Evolutionary conservation across 805 yeast genomes (phyloP).

Genomic region (Saturnispora sanitii): DNA sequence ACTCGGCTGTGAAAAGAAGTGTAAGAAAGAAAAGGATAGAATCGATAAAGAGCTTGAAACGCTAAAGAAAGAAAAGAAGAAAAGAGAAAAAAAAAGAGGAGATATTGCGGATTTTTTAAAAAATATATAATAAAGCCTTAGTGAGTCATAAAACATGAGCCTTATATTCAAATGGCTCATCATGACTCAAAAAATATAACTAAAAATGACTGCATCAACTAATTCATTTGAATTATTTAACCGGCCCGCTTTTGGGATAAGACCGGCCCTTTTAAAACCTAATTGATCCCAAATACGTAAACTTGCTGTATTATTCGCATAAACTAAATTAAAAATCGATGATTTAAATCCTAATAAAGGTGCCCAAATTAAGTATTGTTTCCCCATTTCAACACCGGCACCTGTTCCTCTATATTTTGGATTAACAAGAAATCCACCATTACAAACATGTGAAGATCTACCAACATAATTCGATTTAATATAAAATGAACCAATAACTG

Average conservation of each 20-base stretch:
- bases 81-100: too few species aligned
- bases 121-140: too few species aligned
- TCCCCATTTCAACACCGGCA: conserved; percentile 63
- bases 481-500: conserved; percentile 64
- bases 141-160: background rate
- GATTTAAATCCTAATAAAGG: conserved; percentile 71
- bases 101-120: too few species aligned
- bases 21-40: too few species aligned
- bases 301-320: conserved; percentile 71
- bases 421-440: conserved; percentile 76
- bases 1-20: too few species aligned
- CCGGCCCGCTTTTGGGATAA: conserved; percentile 61
- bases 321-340: conserved; percentile 82
- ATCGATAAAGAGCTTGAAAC: too few species aligned
- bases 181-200: conserved; percentile 36
- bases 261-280: conserved; percentile 75
- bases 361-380: conserved; percentile 58
- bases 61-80: too few species aligned
- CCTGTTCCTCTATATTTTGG: conserved; percentile 45
- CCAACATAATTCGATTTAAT: conserved; percentile 83
- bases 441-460: conserved; percentile 77
- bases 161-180: background rate
- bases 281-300: conserved; percentile 70
- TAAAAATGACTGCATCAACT: conserved; percentile 72
- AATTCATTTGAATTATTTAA: conserved; percentile 51